Conservation (phyloP, 352 stramenopile species). For the Phytophthora aleatoria region DNA sequence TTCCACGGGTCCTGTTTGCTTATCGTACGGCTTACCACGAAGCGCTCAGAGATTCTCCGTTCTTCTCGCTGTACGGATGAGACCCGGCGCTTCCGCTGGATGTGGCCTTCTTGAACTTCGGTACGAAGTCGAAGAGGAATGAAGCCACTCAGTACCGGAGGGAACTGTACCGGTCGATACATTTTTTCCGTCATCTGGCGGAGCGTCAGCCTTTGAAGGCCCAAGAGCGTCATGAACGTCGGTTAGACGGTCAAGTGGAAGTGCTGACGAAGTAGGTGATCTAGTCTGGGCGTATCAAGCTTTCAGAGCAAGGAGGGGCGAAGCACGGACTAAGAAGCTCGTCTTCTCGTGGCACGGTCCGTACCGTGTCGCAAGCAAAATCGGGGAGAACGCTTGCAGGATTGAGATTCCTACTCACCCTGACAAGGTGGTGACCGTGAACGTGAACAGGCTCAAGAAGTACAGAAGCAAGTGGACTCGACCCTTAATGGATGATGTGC, state of each 20-base stretch:
- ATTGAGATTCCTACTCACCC: background rate
- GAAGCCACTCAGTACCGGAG: background rate
- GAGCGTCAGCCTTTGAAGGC: constrained; percentile 7
- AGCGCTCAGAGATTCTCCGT: background rate
- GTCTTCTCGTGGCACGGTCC: constrained; percentile 3
- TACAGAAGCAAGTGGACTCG: background rate
- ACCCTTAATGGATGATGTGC: background rate
- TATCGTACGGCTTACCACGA: constrained; percentile 12
- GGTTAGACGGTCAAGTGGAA: background rate
- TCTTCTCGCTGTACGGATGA: background rate
- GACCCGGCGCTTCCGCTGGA: background rate
- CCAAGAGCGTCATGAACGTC: background rate
- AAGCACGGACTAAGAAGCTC: constrained; percentile 12
- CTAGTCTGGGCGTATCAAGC: constrained; percentile 17
- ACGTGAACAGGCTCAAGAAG: background rate
- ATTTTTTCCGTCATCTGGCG: background rate
- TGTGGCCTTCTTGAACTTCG: constrained; percentile 1
- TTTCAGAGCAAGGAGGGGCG: constrained; percentile 3
- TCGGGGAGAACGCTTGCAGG: background rate
- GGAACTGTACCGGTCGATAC: background rate
- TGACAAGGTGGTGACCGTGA: background rate
- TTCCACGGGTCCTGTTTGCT: constrained; percentile 8
- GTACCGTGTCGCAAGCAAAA: background rate
- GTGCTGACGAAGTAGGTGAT: constrained; percentile 9
- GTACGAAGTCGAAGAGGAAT: constrained; percentile 1